phyloP scores from a whole-genome alignment of 1,139 yeast species.

The Geotrichum histeridarum region DNA sequence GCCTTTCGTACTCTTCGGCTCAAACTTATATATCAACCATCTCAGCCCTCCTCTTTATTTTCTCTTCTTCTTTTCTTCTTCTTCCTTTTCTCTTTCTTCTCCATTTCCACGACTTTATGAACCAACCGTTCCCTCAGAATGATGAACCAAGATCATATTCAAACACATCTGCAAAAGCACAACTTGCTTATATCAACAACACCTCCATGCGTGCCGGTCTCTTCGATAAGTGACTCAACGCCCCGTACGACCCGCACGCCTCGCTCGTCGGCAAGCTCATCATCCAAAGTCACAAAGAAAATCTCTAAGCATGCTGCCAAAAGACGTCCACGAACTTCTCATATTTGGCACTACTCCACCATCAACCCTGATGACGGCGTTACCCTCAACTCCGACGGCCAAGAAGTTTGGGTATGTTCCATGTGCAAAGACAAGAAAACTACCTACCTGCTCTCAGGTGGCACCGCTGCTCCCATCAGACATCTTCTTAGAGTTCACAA shows the following conservation, averaged over 20 bases:
- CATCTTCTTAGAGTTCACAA: slow-evolving; percentile 17
- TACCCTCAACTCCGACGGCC: slow-evolving; percentile 17
- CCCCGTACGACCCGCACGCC: slow-evolving; percentile 4
- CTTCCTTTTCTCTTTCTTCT: not conserved
- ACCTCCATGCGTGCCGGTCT: slow-evolving; percentile 8
- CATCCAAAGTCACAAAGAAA: slow-evolving; percentile 10
- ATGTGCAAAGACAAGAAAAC: slow-evolving; percentile 17
- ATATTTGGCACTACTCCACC: slow-evolving; percentile 19
- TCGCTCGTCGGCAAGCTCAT: not conserved
- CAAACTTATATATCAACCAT: not conserved
- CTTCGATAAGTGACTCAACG: slow-evolving; percentile 8
- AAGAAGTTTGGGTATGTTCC: slow-evolving; percentile 19
- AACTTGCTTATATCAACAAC: not conserved
- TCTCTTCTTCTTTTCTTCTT: not conserved
- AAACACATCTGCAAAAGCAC: slow-evolving; percentile 1
- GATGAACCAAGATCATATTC: slow-evolving; percentile 5
- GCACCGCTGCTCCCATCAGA: slow-evolving; percentile 20
- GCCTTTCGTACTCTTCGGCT: not conserved
- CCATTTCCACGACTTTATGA: not conserved
- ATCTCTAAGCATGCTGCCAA: slow-evolving; percentile 5
- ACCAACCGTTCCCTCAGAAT: not conserved
- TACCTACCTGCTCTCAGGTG: slow-evolving; percentile 18
- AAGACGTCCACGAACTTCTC: slow-evolving; percentile 18
- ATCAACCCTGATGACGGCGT: slow-evolving; percentile 17
- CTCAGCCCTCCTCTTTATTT: not conserved